Evolutionary conservation across 1,139 yeast species (phyloP), one percentile per base, ranked within the genome.

Genomic region (Arxiozyma heterogenica): DNA sequence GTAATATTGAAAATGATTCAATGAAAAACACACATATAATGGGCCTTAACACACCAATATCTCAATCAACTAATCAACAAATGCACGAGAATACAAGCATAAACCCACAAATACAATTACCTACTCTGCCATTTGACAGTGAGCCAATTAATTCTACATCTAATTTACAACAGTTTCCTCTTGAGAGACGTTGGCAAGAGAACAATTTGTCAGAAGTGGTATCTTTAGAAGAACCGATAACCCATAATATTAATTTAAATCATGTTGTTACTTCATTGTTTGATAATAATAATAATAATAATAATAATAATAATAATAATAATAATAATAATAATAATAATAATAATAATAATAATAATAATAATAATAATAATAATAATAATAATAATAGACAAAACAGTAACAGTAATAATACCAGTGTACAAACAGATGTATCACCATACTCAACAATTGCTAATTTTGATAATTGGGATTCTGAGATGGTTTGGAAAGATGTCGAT

Each of bases 401-500:
- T 17, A n/a, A 18, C 18, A n/a, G 18, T 21, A 17, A 27, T 7
- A 5, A 5, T 27, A 7, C 30, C 6, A 42, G 25, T n/a, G 49
- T 41, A 18, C 48, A 47, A 18, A 50, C 52, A 34, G 59, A 57
- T 17, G 60, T 60, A 6, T 65, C 69, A 11, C 66, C 68, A 54
- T 67, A 43, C 49, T 65, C 57, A 57, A 63, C 58, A 51, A 71
- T 48, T 60, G 75, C 72, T 39, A 57, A 67, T 49, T 70, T 71
- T 59, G 77, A 73, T 53, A 72, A 71, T 50, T 78, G 84, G 78
- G 82, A 81, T 51, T 81, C 84, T 42, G 96, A 86, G 55, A 71
- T 84, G 62, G 78, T 89, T 17, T 89, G 95, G 91, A 86, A 85
- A 65, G 96, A 91, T 65, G 95, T 91, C 27, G 96, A 89, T 60